A percentile compares a stretch with the other conserved stretches of the same genome.
phyloP scores from a whole-genome alignment of 2,329 filamentous ascomycete species.

The Microthyrium microscopicum region DNA sequence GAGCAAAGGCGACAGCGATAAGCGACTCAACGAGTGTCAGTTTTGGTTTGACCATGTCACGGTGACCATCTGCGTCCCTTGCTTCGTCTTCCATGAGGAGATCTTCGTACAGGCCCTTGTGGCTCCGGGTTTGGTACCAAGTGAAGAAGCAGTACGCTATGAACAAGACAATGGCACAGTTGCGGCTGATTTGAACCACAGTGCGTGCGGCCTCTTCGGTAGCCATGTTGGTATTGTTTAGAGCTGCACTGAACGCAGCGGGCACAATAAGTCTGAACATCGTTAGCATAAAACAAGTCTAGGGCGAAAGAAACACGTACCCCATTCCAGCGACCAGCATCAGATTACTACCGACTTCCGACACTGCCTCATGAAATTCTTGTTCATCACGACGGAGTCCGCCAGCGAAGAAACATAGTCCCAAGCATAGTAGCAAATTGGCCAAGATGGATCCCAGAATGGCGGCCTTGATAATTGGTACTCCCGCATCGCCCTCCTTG shows the following conservation, averaged over 20 bases:
- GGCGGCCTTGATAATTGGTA: conserved; percentile 65
- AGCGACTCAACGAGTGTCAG: conserved; percentile 59
- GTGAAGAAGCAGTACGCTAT: conserved; percentile 45
- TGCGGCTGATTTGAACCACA: conserved; percentile 40
- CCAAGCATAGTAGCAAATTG: conserved; percentile 65
- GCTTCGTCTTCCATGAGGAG: conserved; percentile 57
- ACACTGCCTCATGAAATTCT: conserved; percentile 56
- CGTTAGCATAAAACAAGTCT: conserved; percentile 14
- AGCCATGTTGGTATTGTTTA: conserved; percentile 15
- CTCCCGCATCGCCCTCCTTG: conserved; percentile 20
- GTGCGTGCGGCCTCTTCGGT: conserved; percentile 29
- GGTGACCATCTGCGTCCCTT: conserved; percentile 45
- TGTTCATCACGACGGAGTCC: conserved; percentile 53
- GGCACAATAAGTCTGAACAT: conserved; percentile 31
- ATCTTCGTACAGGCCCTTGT: conserved; percentile 63
- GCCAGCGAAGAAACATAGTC: conserved; percentile 63
- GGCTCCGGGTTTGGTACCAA: conserved; percentile 58
- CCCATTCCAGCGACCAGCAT: conserved; percentile 57
- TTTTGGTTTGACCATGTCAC: conserved; percentile 45
- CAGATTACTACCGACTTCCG: conserved; percentile 62
- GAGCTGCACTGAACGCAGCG: conserved; percentile 35
- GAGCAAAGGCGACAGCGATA: conserved; percentile 45
- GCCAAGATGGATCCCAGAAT: conserved; percentile 72
- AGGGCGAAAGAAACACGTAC: conserved; percentile 27
- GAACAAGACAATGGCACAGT: conserved; percentile 54